These are phyloP conservation scores for Mycena pura DNA, from an alignment of 768 basidiomycete genomes.

Conservation along the genomic window DNA sequence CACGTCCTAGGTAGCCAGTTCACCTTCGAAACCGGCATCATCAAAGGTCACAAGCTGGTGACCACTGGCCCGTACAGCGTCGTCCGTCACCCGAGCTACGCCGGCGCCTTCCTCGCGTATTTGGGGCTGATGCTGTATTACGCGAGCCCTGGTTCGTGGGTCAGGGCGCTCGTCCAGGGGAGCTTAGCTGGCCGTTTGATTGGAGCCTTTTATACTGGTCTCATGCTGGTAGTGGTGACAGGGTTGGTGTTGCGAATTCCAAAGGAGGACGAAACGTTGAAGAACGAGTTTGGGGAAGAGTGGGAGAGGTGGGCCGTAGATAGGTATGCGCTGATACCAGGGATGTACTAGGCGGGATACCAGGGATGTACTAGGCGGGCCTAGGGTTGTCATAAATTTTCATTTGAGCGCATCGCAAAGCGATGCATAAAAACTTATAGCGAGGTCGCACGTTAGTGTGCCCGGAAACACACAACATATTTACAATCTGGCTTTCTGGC, in stretches of 20 bases:
- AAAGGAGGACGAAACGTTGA: slow-evolving; percentile 41
- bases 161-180: slow-evolving; percentile 38
- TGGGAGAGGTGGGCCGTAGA: slow-evolving; percentile 39
- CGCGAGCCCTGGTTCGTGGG: slow-evolving; percentile 39
- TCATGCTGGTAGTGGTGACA: slow-evolving; percentile 17
- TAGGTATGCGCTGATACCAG: slow-evolving; percentile 39
- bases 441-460: too few relatives aligned
- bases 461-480: too few relatives aligned
- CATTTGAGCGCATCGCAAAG: too few relatives aligned
- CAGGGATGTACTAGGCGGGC: too few relatives aligned
- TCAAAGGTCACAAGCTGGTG: slow-evolving; percentile 28
- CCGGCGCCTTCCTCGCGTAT: slow-evolving; percentile 34
- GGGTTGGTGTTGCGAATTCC: slow-evolving; percentile 29
- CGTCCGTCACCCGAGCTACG: slow-evolving; percentile 44
- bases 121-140: slow-evolving; percentile 39
- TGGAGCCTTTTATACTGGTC: slow-evolving; percentile 11
- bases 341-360: slow-evolving; percentile 33
- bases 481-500: too few relatives aligned
- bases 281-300: slow-evolving; percentile 37
- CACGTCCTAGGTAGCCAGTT: slow-evolving; percentile 18
- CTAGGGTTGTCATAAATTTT: too few relatives aligned
- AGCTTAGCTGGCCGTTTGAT: slow-evolving; percentile 30
- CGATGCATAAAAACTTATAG: too few relatives aligned
- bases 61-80: slow-evolving; percentile 39
- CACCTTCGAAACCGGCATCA: slow-evolving; percentile 23